Conservation (phyloP, 805 yeast species). For the Candida xyloterini region DNA sequence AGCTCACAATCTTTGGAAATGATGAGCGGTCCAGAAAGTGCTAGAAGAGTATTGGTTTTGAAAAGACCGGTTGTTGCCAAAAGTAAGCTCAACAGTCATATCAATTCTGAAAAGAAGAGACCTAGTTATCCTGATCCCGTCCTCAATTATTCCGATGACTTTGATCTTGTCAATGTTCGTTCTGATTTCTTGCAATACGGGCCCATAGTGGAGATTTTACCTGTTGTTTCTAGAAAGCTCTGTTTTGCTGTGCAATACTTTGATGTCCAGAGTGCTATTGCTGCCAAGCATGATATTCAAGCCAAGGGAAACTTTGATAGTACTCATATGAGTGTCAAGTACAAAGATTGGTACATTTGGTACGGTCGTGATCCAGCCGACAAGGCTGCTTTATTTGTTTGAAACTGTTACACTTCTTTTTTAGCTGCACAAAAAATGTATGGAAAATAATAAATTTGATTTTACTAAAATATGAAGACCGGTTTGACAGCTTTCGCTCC, state of each 20-base stretch:
- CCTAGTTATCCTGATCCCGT: constrained; percentile 42
- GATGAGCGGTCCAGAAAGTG: constrained; percentile 39
- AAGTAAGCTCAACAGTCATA: constrained; percentile 17
- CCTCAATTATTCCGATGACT: constrained; percentile 39
- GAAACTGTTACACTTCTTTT: constrained; percentile 7
- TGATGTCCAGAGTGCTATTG: constrained; percentile 57
- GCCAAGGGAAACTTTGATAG: constrained; percentile 18
- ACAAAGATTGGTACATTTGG: constrained; percentile 60
- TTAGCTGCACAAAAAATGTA: constrained; percentile 7
- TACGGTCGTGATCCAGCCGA: constrained; percentile 69
- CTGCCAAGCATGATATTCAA: constrained; percentile 49
- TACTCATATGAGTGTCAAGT: constrained; percentile 39
- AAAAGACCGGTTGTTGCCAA: constrained; percentile 36
- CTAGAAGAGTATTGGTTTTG: constrained; percentile 55
- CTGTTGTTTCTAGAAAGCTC: constrained; percentile 64
- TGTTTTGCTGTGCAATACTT: constrained; percentile 59
- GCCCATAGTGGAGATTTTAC: constrained; percentile 54
- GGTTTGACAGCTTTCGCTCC: neutral
- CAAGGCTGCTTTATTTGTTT: constrained; percentile 31
- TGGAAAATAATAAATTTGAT: neutral
- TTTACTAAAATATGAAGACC: neutral
- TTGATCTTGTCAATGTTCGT: constrained; percentile 43
- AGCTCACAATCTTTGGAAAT: constrained; percentile 23
- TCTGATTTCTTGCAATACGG: constrained; percentile 58
- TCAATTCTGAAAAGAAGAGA: constrained; percentile 17